Evolutionary conservation across 306 rosid species (phyloP).

Genomic region (Abrus pulchellus): DNA sequence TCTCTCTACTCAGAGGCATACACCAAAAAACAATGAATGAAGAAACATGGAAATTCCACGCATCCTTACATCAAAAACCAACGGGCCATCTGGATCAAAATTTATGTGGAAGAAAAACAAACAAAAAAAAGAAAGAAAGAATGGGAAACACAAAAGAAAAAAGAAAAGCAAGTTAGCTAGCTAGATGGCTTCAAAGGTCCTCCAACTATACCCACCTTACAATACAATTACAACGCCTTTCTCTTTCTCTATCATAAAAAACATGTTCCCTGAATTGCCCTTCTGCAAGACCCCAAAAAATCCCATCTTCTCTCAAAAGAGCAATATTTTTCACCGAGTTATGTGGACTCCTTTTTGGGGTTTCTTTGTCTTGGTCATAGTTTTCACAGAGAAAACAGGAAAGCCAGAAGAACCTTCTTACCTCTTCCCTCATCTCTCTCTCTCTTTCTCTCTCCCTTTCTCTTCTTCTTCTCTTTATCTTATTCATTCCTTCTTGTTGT

Average conservation of each 20-base stretch:
- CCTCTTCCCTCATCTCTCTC: neutral
- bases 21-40: slow-evolving; percentile 53
- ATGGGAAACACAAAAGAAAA: slow-evolving; percentile 45
- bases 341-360: slow-evolving; percentile 76
- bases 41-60: slow-evolving; percentile 72
- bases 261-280: slow-evolving; percentile 78
- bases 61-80: slow-evolving; percentile 56
- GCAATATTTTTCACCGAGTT: slow-evolving; percentile 78
- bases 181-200: slow-evolving; percentile 72
- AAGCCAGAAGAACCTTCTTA: slow-evolving; percentile 67
- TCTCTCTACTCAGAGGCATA: slow-evolving; percentile 53
- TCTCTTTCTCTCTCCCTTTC: neutral
- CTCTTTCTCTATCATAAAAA: slow-evolving; percentile 52
- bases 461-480: neutral
- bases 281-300: slow-evolving; percentile 88
- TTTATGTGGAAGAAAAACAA: slow-evolving; percentile 57
- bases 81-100: slow-evolving; percentile 93
- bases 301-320: slow-evolving; percentile 74
- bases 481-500: neutral
- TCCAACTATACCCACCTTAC: slow-evolving; percentile 78
- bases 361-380: slow-evolving; percentile 83
- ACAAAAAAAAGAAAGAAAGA: slow-evolving; percentile 50
- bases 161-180: slow-evolving; percentile 46
- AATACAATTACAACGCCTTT: slow-evolving; percentile 30
- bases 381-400: slow-evolving; percentile 88